Conservation (phyloP, 1,284 basidiomycete species). For the Ustilago loliicola region DNA sequence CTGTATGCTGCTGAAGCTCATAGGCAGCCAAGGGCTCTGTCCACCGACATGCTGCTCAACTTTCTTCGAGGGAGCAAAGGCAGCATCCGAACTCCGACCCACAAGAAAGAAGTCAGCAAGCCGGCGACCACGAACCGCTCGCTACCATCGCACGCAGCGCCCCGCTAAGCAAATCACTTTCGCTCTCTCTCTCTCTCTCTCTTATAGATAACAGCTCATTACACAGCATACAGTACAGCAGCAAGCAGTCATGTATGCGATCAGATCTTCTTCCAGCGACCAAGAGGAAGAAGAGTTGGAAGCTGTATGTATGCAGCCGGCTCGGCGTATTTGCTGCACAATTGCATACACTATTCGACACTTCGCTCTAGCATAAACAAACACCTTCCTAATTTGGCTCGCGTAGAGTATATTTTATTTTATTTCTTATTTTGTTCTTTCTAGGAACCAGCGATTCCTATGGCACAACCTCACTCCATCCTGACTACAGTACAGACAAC, state of each 20-base stretch:
- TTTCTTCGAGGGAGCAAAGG: background rate
- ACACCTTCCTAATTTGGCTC: constrained; percentile 29
- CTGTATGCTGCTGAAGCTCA: background rate
- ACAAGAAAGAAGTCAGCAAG: background rate
- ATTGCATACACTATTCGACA: constrained; percentile 17
- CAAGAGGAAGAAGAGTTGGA: background rate
- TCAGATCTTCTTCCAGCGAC: background rate
- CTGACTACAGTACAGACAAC: no score
- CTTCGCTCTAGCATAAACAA: background rate
- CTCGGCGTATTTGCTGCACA: constrained; percentile 28
- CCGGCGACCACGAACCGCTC: constrained; percentile 2
- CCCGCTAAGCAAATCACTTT: background rate
- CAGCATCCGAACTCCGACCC: constrained; percentile 15
- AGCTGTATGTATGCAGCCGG: constrained; percentile 8
- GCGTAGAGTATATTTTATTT: background rate
- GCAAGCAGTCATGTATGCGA: background rate
- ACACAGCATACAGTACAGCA: background rate
- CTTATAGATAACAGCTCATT: background rate
- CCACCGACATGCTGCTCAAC: no score
- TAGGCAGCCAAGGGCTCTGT: background rate
- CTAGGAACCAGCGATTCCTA: background rate
- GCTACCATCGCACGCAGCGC: background rate
- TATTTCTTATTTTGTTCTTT: background rate
- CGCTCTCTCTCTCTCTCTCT: background rate
- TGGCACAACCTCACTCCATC: background rate